These are phyloP conservation scores for Pyronema domesticum DNA, from an alignment of 495 filamentous ascomycete genomes.

Conservation along the genomic window DNA sequence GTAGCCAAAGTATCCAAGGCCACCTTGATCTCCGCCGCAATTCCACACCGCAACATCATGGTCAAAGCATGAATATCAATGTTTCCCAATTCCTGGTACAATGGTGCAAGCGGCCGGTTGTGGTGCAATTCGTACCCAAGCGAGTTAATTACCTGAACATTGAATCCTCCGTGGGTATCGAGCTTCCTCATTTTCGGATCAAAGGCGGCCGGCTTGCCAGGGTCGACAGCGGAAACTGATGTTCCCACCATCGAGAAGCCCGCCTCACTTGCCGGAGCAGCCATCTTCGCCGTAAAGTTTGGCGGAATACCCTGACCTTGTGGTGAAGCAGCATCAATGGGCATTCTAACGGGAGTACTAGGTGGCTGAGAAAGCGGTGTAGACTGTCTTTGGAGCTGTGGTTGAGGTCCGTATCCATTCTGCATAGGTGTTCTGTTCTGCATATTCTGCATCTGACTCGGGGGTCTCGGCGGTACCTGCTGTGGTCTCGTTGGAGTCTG, in stretches of 20 bases:
- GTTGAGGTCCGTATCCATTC: slow-evolving; percentile 18
- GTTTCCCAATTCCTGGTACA: slow-evolving; percentile 58
- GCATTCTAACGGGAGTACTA: slow-evolving; percentile 13
- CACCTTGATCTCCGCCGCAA: slow-evolving; percentile 69
- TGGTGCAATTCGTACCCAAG: slow-evolving; percentile 44
- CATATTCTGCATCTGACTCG: slow-evolving; percentile 21
- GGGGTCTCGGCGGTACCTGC: slow-evolving; percentile 30
- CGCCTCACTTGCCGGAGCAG: slow-evolving; percentile 4
- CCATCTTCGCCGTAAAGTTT: slow-evolving; percentile 12
- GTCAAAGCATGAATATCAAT: slow-evolving; percentile 86
- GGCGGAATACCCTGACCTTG: slow-evolving; percentile 15
- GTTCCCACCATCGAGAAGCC: slow-evolving; percentile 16
- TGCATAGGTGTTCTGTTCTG: slow-evolving; percentile 16
- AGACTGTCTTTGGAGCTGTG: slow-evolving; percentile 9
- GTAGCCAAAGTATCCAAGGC: slow-evolving; percentile 70
- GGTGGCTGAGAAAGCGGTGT: slow-evolving; percentile 10
- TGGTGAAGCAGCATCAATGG: slow-evolving; percentile 18
- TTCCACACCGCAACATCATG: slow-evolving; percentile 79
- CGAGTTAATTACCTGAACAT: slow-evolving; percentile 40
- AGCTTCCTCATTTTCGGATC: slow-evolving; percentile 45
- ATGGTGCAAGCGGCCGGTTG: slow-evolving; percentile 54
- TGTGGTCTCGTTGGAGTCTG: slow-evolving; percentile 26
- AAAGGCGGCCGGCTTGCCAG: slow-evolving; percentile 20
- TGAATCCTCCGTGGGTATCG: slow-evolving; percentile 46
- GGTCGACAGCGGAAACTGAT: slow-evolving; percentile 27